phyloP scores from a whole-genome alignment of 352 stramenopile genomes.

The Phytopythium montanum region DNA sequence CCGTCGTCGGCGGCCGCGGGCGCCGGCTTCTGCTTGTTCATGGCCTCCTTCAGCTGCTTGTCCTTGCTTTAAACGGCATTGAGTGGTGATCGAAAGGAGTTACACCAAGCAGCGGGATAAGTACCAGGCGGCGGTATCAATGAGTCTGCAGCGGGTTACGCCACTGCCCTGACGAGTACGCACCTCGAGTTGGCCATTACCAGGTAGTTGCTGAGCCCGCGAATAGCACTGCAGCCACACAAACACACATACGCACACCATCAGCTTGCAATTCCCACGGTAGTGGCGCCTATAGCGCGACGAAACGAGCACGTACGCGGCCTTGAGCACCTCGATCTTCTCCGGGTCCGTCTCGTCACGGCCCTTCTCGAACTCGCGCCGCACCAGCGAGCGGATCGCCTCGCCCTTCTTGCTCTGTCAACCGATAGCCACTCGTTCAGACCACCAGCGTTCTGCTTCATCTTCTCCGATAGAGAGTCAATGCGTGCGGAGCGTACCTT shows the following conservation, averaged over 20 bases:
- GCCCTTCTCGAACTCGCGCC: conserved; percentile 79
- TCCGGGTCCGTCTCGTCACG: conserved; percentile 72
- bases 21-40: conserved; percentile 41
- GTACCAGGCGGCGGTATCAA: background rate
- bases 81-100: background rate
- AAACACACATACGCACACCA: background rate
- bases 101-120: background rate
- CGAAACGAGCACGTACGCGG: conserved; percentile 51
- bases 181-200: conserved; percentile 86
- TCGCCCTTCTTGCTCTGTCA: conserved; percentile 78
- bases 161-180: background rate
- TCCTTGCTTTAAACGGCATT: conserved; percentile 57
- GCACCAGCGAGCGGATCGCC: conserved; percentile 68
- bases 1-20: conserved; percentile 19
- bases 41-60: conserved; percentile 76
- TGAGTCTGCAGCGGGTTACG: background rate
- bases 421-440: background rate
- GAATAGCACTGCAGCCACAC: conserved; percentile 46
- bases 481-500: conserved; percentile 31
- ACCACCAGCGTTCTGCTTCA: background rate
- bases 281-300: background rate
- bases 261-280: too few relatives aligned
- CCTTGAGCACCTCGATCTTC: conserved; percentile 80
- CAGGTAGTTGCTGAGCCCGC: conserved; percentile 85
- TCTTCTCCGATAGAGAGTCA: background rate